Percentiles rank a stretch among this genome's conserved stretches.
Evolutionary conservation across 2,329 filamentous ascomycete species (phyloP).

Genomic region (Colletotrichum salicis): DNA sequence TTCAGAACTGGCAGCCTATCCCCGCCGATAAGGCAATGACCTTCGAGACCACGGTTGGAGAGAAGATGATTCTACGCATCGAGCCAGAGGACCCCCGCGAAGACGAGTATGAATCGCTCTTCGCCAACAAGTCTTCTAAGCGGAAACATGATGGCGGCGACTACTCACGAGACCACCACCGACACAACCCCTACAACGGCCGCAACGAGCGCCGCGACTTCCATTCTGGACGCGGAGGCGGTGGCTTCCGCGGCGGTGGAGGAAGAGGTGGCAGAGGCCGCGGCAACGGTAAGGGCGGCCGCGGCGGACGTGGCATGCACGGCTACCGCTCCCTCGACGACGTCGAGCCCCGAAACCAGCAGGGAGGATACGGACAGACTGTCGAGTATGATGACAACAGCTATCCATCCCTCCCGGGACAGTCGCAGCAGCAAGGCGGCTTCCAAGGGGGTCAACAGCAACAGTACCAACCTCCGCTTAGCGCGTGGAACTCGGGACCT

Average conservation of each 20-base stretch:
- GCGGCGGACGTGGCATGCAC: slow-evolving; percentile 61
- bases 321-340: slow-evolving; percentile 77
- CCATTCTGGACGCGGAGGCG: slow-evolving; percentile 55
- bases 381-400: slow-evolving; percentile 60
- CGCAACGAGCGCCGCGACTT: slow-evolving; percentile 55
- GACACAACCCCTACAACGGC: slow-evolving; percentile 45
- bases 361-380: slow-evolving; percentile 52
- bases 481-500: slow-evolving; percentile 16
- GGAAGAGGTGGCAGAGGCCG: slow-evolving; percentile 50
- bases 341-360: slow-evolving; percentile 60
- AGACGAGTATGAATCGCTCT: slow-evolving; percentile 71
- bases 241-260: slow-evolving; percentile 52
- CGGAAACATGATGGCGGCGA: slow-evolving; percentile 62
- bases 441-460: slow-evolving; percentile 36
- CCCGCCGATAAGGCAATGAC: slow-evolving; percentile 75
- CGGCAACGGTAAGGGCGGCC: slow-evolving; percentile 54
- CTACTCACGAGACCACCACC: slow-evolving; percentile 40
- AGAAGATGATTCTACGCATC: slow-evolving; percentile 85
- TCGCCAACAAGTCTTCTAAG: slow-evolving; percentile 69
- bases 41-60: slow-evolving; percentile 86
- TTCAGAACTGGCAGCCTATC: slow-evolving; percentile 85
- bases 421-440: slow-evolving; percentile 34
- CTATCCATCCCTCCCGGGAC: slow-evolving; percentile 42
- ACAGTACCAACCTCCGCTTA: slow-evolving; percentile 34
- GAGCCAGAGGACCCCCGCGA: slow-evolving; percentile 75